These are phyloP conservation scores for Kuraishia ogatae DNA, from an alignment of 805 yeast species.

Conservation along the genomic window DNA sequence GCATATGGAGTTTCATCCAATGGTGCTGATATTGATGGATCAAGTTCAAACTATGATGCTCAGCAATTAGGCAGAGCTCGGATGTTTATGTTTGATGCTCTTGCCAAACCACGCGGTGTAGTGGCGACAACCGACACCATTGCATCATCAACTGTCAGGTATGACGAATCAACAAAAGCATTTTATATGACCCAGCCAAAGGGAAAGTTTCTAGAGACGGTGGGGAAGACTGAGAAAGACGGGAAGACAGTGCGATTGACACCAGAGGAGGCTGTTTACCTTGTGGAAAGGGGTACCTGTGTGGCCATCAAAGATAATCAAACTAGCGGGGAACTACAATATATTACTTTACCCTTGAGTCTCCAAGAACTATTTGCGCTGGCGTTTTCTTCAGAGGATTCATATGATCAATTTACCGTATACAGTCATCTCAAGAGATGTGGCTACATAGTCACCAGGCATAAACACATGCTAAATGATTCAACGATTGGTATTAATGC, in stretches of 20 bases:
- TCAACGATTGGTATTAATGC: neutral
- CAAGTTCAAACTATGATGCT: slow-evolving; percentile 15
- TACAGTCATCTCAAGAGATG: slow-evolving; percentile 68
- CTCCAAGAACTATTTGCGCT: slow-evolving; percentile 57
- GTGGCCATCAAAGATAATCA: slow-evolving; percentile 9
- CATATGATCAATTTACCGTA: slow-evolving; percentile 50
- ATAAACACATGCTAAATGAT: too few species aligned
- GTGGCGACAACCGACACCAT: slow-evolving; percentile 11
- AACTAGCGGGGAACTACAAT: neutral
- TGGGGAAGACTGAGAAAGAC: slow-evolving; percentile 50
- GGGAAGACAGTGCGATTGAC: slow-evolving; percentile 42
- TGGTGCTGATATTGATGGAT: too few species aligned
- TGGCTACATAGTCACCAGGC: slow-evolving; percentile 58
- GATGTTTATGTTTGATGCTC: slow-evolving; percentile 64
- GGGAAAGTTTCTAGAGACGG: slow-evolving; percentile 66
- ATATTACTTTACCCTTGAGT: slow-evolving; percentile 31
- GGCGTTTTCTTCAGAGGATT: slow-evolving; percentile 31
- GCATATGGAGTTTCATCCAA: too few species aligned
- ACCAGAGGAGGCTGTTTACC: slow-evolving; percentile 65
- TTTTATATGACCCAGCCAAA: slow-evolving; percentile 36
- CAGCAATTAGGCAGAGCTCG: slow-evolving; percentile 41
- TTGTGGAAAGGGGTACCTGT: slow-evolving; percentile 71
- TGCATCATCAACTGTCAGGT: slow-evolving; percentile 18
- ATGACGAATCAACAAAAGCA: slow-evolving; percentile 10
- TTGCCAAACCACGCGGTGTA: slow-evolving; percentile 41